These are phyloP conservation scores for Karstenula rhodostoma DNA, from an alignment of 2,329 filamentous ascomycete species.

Conservation along the genomic window DNA sequence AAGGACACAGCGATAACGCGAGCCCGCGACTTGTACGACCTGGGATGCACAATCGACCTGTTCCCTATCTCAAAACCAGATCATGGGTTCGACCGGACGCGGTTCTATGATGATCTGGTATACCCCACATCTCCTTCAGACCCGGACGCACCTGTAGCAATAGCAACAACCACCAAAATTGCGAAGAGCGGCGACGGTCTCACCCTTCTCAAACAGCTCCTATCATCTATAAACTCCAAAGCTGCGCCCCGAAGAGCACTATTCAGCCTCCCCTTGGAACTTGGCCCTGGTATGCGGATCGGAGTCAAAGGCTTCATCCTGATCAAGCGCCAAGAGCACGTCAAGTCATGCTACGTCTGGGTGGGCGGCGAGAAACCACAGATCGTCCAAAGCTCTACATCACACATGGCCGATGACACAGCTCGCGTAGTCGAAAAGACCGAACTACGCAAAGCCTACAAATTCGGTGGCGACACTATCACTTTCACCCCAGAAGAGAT, in stretches of 20 bases:
- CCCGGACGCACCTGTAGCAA: constrained; percentile 69
- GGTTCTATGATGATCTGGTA: constrained; percentile 96
- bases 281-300: constrained; percentile 84
- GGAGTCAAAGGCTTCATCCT: constrained; percentile 94
- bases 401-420: constrained; percentile 79
- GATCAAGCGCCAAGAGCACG: constrained; percentile 82
- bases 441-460: constrained; percentile 91
- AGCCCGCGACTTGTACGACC: constrained; percentile 93
- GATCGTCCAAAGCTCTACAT: constrained; percentile 77
- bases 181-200: constrained; percentile 78
- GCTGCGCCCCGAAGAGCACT: constrained; percentile 84
- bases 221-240: constrained; percentile 90
- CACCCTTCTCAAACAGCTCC: constrained; percentile 77
- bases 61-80: constrained; percentile 83
- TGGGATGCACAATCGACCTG: constrained; percentile 89
- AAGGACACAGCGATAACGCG: constrained; percentile 82
- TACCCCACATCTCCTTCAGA: constrained; percentile 75
- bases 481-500: constrained; percentile 87
- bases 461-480: constrained; percentile 91
- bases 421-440: constrained; percentile 77
- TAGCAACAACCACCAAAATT: constrained; percentile 64
- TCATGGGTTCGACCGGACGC: constrained; percentile 78
- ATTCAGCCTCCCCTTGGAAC: constrained; percentile 87
- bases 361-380: constrained; percentile 85
- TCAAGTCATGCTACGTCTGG: constrained; percentile 87